Base-by-base conservation (phyloP, 768 basidiomycete species). In the Lactarius trivialis region DNA sequence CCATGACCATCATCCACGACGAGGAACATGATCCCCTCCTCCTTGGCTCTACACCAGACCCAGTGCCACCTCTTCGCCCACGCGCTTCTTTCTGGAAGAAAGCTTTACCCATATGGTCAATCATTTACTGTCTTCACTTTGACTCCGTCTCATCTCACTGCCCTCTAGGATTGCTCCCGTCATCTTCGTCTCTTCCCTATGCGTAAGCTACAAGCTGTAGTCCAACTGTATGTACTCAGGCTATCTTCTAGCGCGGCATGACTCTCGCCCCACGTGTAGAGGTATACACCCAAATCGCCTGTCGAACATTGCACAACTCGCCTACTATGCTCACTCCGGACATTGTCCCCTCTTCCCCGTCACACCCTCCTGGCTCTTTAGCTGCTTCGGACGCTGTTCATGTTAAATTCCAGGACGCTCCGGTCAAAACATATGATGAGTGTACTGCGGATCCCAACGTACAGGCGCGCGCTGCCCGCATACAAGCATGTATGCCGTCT, bases 381-480 rank as follows among this genome's bases (percentile, higher is more conserved):
- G 2, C 32, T 52, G 21, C 61, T 37, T 30, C 45, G 17, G 33
- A 28, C 14, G 48, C 19, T 9, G 36, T 63, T 34, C 56, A 48
- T 30, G 54, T 65, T 19, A 43, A 50, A 12, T 57, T 65, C 37
- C 64, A 32, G 48, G 60, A 56, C 21, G 8, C 7, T 12, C 56
- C 57, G 0, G 30, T 65, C 53, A 56, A 55, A 45, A 32, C 7
- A 24, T 51, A 51, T 51, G 67, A 66, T 17, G 39, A 60, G n/a
- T 66, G 67, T 39, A 58, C 57, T 4, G 58, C 55, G 39, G 67
- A 67, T 49, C 65, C 67, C 15, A 52, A 55, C 39, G 67, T 67
- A n/a, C 67, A 60, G 34, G 67, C 60, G 7, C 67, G 67, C 17
- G 67, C 67, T 15, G 67, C 67, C n/a, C 65, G 67, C 19, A 67